Evolutionary conservation across 1,284 basidiomycete species (phyloP).

Genomic region (Cryptococcus sp.): DNA sequence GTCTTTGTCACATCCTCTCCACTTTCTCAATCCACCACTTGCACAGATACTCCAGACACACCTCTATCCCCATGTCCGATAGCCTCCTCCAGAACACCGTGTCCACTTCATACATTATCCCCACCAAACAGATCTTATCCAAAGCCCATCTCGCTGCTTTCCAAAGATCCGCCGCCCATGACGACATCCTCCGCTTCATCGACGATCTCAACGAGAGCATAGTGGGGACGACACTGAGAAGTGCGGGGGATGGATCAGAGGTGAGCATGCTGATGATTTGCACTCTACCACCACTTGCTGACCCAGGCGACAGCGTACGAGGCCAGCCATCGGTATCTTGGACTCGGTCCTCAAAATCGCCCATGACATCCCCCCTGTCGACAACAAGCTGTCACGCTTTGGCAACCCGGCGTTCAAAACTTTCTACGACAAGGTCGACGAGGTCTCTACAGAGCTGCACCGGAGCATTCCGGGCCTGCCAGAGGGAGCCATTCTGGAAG

Average conservation of each 20-base stretch:
- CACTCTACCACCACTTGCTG: neutral
- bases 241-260: constrained; percentile 58
- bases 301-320: constrained; percentile 57
- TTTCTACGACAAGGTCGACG: constrained; percentile 77
- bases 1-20: neutral
- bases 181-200: constrained; percentile 69
- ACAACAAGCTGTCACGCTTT: constrained; percentile 88
- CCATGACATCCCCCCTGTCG: constrained; percentile 72
- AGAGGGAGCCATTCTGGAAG: constrained; percentile 60
- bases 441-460: constrained; percentile 54
- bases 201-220: constrained; percentile 72
- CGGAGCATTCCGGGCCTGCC: constrained; percentile 59
- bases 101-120: constrained; percentile 33
- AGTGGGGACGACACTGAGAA: constrained; percentile 71
- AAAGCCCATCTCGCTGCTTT: constrained; percentile 79
- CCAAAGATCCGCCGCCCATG: constrained; percentile 68
- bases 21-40: neutral
- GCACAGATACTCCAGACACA: neutral
- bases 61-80: neutral
- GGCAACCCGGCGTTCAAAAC: constrained; percentile 95
- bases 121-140: constrained; percentile 72
- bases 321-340: constrained; percentile 62
- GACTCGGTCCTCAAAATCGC: constrained; percentile 67
- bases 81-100: neutral
- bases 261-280: constrained; percentile 46